These are phyloP conservation scores for Blepharisma undulans DNA, from an alignment of 169 alveolate species.

Conservation along the genomic window DNA sequence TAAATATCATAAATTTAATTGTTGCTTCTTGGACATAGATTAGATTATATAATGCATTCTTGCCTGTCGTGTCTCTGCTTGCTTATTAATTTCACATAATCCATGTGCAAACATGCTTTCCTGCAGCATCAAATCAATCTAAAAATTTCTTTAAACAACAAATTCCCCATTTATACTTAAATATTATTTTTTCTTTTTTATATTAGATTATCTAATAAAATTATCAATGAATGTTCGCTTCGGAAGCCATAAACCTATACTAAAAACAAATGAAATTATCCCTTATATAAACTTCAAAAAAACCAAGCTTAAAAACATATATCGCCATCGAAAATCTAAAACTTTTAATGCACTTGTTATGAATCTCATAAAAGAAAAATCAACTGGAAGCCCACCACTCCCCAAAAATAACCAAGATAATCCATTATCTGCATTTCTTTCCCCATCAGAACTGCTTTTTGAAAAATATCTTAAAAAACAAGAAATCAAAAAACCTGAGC, in stretches of 20 bases:
- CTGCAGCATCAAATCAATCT: too few species aligned
- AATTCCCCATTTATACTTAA: too few species aligned
- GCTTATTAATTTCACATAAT: too few species aligned
- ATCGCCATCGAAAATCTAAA: not conserved
- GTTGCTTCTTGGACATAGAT: too few species aligned
- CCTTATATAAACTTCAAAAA: not conserved
- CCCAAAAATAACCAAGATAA: not conserved
- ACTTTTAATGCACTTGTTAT: not conserved
- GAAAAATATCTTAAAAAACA: not conserved
- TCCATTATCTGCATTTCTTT: not conserved
- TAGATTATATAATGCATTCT: too few species aligned
- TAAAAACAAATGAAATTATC: not conserved
- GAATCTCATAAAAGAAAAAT: not conserved
- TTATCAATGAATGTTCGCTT: not conserved
- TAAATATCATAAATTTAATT: too few species aligned
- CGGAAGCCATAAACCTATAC: not conserved
- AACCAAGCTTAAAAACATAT: not conserved
- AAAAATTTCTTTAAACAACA: too few species aligned
- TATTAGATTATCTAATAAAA: too few species aligned
- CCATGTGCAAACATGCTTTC: too few species aligned
- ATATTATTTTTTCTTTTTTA: too few species aligned
- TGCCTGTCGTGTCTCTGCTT: too few species aligned
- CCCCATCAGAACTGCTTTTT: not conserved
- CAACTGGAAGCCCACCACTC: not conserved
- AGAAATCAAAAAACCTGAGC: not conserved